Percentiles rank a stretch among this genome's conserved stretches.
Evolutionary conservation across 1,284 basidiomycete genomes (phyloP).

Genomic region (Phellinidium pouzarii): DNA sequence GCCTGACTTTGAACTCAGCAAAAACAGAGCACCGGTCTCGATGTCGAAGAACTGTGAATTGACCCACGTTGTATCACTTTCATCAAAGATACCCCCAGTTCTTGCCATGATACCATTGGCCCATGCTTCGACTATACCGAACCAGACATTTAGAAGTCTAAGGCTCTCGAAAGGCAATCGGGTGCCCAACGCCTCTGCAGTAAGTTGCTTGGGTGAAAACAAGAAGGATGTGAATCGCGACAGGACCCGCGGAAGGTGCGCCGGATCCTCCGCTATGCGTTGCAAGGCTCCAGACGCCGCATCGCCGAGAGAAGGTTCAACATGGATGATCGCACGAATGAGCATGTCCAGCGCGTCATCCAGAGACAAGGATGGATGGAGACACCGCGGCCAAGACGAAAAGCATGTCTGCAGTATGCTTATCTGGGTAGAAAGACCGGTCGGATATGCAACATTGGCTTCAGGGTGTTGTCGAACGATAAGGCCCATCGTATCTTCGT

Average conservation of each 20-base stretch:
- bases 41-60: constrained; percentile 49
- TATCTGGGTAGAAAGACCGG: constrained; percentile 57
- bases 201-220: constrained; percentile 66
- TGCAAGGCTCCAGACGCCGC: constrained; percentile 65
- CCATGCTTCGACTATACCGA: constrained; percentile 69
- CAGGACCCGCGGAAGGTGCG: constrained; percentile 57
- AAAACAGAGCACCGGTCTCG: constrained; percentile 71
- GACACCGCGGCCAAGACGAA: constrained; percentile 79
- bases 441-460: constrained; percentile 67
- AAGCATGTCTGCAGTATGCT: constrained; percentile 75
- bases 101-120: constrained; percentile 39
- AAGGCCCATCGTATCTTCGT: constrained; percentile 64
- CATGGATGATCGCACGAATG: constrained; percentile 75
- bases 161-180: constrained; percentile 59
- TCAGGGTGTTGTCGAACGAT: constrained; percentile 65
- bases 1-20: constrained; percentile 61
- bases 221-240: constrained; percentile 70
- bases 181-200: constrained; percentile 55
- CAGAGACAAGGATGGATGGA: constrained; percentile 51
- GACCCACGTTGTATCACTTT: constrained; percentile 34
- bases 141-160: constrained; percentile 69
- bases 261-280: constrained; percentile 63
- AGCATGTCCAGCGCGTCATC: constrained; percentile 74
- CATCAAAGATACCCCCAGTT: constrained; percentile 34
- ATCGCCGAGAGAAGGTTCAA: constrained; percentile 71